Conservation (phyloP, 2,329 filamentous ascomycete genomes). For the Diaporthe caulivora region DNA sequence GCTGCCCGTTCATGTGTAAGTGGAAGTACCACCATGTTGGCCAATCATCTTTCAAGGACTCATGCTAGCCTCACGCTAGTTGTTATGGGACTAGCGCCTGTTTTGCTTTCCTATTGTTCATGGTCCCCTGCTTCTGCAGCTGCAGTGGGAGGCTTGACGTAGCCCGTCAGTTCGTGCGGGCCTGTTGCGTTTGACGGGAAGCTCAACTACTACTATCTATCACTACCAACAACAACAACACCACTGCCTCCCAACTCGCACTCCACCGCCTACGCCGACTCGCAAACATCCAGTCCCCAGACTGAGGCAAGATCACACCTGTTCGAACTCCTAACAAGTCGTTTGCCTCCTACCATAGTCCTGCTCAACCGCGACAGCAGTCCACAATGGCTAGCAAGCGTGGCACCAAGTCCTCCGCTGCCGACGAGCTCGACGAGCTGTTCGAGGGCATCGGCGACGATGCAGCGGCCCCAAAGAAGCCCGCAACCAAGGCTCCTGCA, state of each 20-base stretch:
- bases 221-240: background rate
- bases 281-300: background rate
- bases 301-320: background rate
- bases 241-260: no score
- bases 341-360: background rate
- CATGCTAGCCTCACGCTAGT: conserved; percentile 31
- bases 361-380: background rate
- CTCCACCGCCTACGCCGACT: background rate
- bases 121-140: background rate
- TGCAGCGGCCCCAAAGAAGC: conserved; percentile 64
- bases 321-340: background rate
- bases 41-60: conserved; percentile 39
- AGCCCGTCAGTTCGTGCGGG: conserved; percentile 17
- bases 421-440: conserved; percentile 75
- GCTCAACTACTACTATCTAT: background rate
- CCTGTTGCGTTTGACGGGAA: background rate
- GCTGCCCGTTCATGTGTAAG: rapidly evolving
- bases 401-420: conserved; percentile 66
- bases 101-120: conserved; percentile 20
- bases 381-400: conserved; percentile 70
- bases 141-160: conserved; percentile 19
- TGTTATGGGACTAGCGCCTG: background rate
- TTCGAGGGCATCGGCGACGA: conserved; percentile 70
- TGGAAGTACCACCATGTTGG: background rate
- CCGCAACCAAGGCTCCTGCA: conserved; percentile 52